Conservation (phyloP, 2,329 filamentous ascomycete species). For the Colletotrichum salicis region DNA sequence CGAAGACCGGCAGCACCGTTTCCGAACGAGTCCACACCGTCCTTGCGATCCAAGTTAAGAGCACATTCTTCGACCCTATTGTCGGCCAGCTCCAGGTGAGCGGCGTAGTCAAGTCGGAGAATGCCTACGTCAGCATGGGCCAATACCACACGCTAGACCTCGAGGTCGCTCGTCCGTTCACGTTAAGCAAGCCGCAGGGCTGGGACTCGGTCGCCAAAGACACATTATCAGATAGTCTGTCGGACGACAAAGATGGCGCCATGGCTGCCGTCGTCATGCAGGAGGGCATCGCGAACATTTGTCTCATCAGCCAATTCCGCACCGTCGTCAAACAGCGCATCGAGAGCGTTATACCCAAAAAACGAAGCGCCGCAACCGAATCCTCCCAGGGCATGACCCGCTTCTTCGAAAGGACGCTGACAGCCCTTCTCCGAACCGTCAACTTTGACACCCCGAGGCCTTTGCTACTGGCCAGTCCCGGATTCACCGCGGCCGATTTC, state of each 20-base stretch:
- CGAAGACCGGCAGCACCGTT: slow-evolving; percentile 57
- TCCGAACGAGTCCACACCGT: slow-evolving; percentile 67
- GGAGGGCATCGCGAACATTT: slow-evolving; percentile 85
- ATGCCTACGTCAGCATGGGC: slow-evolving; percentile 62
- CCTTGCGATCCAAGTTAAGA: slow-evolving; percentile 66
- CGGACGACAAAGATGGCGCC: slow-evolving; percentile 82
- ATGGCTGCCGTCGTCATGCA: slow-evolving; percentile 94
- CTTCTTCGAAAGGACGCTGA: slow-evolving; percentile 82
- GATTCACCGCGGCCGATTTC: slow-evolving; percentile 86
- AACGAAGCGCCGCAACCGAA: slow-evolving; percentile 71
- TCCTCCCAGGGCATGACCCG: slow-evolving; percentile 77
- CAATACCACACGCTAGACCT: slow-evolving; percentile 77
- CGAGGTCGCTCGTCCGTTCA: slow-evolving; percentile 88
- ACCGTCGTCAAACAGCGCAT: slow-evolving; percentile 79
- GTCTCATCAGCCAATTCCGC: slow-evolving; percentile 82
- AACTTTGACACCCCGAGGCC: slow-evolving; percentile 78
- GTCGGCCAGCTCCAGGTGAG: slow-evolving; percentile 67
- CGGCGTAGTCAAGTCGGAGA: slow-evolving; percentile 64
- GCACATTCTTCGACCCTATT: slow-evolving; percentile 67
- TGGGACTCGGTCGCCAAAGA: slow-evolving; percentile 92
- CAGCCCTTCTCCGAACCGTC: slow-evolving; percentile 80
- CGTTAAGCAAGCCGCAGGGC: slow-evolving; percentile 78
- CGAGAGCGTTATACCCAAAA: slow-evolving; percentile 74
- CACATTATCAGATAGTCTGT: slow-evolving; percentile 81
- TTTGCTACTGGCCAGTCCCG: slow-evolving; percentile 86